phyloP scores from a whole-genome alignment of 768 basidiomycete species.

The Podaxis sp. region DNA sequence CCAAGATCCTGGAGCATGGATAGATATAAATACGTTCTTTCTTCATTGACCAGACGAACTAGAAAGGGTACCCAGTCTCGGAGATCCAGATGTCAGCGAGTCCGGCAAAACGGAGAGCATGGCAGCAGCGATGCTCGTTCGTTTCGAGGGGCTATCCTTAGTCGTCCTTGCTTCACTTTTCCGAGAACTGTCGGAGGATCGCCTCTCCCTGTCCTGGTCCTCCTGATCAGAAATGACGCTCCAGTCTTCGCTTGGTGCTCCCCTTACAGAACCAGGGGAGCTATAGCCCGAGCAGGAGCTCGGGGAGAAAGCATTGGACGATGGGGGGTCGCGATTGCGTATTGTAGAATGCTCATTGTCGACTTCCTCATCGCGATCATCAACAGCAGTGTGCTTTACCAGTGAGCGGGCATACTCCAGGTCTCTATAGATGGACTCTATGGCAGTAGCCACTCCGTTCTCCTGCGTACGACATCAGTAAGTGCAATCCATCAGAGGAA shows the following conservation, averaged over 20 bases:
- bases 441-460: conserved; percentile 90
- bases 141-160: conserved; percentile 44
- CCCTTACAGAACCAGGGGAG: conserved; percentile 53
- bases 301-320: conserved; percentile 25
- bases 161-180: conserved; percentile 37
- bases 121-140: conserved; percentile 62
- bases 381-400: conserved; percentile 58
- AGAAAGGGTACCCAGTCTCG: conserved; percentile 41
- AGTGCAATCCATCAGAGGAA: background rate
- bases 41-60: conserved; percentile 21
- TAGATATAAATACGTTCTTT: background rate
- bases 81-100: conserved; percentile 42
- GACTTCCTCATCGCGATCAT: conserved; percentile 32
- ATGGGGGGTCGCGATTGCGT: conserved; percentile 26
- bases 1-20: background rate
- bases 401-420: conserved; percentile 90
- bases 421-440: conserved; percentile 95
- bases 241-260: conserved; percentile 78
- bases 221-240: conserved; percentile 83
- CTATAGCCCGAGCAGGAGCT: conserved; percentile 50
- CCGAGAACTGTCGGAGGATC: conserved; percentile 55
- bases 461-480: conserved; percentile 52
- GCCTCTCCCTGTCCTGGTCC: conserved; percentile 37
- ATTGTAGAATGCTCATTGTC: conserved; percentile 40
- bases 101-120: conserved; percentile 64